These are phyloP conservation scores for Claviceps paspali DNA, from an alignment of 2,329 filamentous ascomycete genomes.

Conservation along the genomic window DNA sequence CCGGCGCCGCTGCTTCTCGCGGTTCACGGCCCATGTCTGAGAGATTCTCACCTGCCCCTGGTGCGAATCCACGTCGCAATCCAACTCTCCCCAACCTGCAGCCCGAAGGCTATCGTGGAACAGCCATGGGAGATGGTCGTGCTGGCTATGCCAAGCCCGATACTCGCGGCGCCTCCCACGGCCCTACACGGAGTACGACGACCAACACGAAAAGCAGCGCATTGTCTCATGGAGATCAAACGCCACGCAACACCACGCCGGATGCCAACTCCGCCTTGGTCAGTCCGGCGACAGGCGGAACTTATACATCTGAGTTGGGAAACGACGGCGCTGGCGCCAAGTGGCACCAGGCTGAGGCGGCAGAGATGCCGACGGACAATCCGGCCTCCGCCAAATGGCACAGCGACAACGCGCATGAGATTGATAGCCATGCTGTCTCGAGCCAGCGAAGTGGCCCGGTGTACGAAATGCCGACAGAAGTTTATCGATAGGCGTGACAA, in stretches of 20 bases:
- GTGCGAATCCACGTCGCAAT: constrained; percentile 13
- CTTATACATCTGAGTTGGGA: constrained; percentile 8
- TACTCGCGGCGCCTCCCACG: constrained; percentile 18
- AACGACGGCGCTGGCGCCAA: constrained; percentile 5
- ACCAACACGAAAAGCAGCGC: constrained; percentile 8
- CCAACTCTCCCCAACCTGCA: constrained; percentile 11
- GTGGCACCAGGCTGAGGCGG: constrained; percentile 6
- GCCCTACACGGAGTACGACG: constrained; percentile 10
- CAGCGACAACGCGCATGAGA: constrained; percentile 21
- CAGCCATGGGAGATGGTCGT: constrained; percentile 23
- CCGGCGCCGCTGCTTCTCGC: constrained; percentile 9
- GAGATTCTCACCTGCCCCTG: constrained; percentile 11
- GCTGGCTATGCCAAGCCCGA: constrained; percentile 24
- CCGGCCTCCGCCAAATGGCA: constrained; percentile 18
- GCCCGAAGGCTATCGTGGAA: constrained; percentile 24
- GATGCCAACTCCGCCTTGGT: constrained; percentile 8
- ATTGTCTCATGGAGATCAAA: constrained; percentile 8
- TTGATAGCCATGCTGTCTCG: constrained; percentile 21
- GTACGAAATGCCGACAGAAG: constrained; percentile 27
- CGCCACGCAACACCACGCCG: constrained; percentile 14
- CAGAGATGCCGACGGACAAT: constrained; percentile 20
- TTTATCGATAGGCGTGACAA: constrained; percentile 17
- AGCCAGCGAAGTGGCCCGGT: constrained; percentile 20
- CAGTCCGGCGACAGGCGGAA: constrained; percentile 6
- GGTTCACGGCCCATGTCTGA: constrained; percentile 18